Base-by-base conservation (phyloP, 1,284 basidiomycete species). In the Trichosporon sp. region DNA sequence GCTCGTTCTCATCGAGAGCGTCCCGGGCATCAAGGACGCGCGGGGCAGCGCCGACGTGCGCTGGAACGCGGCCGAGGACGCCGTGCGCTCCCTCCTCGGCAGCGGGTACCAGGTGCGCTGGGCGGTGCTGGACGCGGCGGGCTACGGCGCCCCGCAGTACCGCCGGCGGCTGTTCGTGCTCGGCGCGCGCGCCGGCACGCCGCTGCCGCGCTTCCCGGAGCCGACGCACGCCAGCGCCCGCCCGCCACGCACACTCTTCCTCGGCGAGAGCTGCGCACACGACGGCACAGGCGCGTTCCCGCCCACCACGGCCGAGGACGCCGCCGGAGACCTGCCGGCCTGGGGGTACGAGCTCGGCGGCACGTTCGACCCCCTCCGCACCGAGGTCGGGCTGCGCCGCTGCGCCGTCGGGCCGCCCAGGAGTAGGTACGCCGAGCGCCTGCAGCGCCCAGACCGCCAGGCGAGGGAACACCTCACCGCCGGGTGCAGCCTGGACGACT, bases 1-100 rank as follows among this genome's bases (percentile, higher is more conserved):
- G 38, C 67, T 75, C 21, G 71, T 75, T 35, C 51, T 80, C 1
- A 38, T 80, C 15, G 79, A 80, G 66, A 80, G 79, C 60, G 79
- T 80, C 1, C 70, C 72, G 0, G 76, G 77, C 0, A 73, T 77
- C 65, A 76, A 75, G 23, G 58, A 67, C 44, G 66, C 23, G n/a
- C 13, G 11, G 15, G 23, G 18, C 15, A 9, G 7, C 6, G 62
- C 9, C 1, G 71, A 73, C 8, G 62, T 62, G 12, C 29, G 31
- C 7, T 47, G 67, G 15, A 72, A 70, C 62, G 65, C 38, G n/a
- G 29, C 42, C 0, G 25, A 25, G 1, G 65, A 66, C 18, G 72
- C 70, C 1, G 69, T 76, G 18, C 47, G 62, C 15, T 42, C 65
- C 25, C 73, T 78, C 18, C 44, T 73, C 2, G 23, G 42, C 2